Percentiles rank a stretch among this genome's conserved stretches.
Evolutionary conservation across 2,329 filamentous ascomycete genomes (phyloP).

Genomic region (Penicillium paneum): DNA sequence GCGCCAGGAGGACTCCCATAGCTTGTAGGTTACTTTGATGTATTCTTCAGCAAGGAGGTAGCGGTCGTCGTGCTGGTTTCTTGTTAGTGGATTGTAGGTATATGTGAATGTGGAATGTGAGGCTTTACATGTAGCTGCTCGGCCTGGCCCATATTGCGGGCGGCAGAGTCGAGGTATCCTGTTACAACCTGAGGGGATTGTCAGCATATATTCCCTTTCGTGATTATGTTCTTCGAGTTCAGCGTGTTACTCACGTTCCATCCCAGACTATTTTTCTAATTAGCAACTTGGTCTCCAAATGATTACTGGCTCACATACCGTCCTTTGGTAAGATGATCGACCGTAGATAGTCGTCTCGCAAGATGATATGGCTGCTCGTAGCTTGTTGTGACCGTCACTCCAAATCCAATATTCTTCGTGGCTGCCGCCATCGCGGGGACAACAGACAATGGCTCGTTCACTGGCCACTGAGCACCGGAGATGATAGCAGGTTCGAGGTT

Average conservation of each 20-base stretch:
- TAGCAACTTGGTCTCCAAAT: background rate
- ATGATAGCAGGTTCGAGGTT: conserved; percentile 59
- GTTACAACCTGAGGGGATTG: conserved; percentile 55
- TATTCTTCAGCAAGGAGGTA: conserved; percentile 65
- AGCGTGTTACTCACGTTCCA: conserved; percentile 50
- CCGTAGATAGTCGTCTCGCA: conserved; percentile 61
- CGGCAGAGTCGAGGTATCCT: conserved; percentile 65
- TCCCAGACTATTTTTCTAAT: conserved; percentile 42
- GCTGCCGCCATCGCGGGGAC: conserved; percentile 66
- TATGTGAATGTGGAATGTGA: background rate
- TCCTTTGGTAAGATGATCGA: conserved; percentile 66
- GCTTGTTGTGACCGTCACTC: conserved; percentile 64
- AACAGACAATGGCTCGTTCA: conserved; percentile 65
- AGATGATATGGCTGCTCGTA: conserved; percentile 69
- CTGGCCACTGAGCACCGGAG: conserved; percentile 66
- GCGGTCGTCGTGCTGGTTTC: conserved; percentile 58
- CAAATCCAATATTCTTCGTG: conserved; percentile 65
- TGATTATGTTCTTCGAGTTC: background rate
- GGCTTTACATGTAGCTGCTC: conserved; percentile 48
- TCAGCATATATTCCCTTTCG: background rate
- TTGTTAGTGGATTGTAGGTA: background rate
- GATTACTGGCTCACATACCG: conserved; percentile 37
- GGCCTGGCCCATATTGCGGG: conserved; percentile 58
- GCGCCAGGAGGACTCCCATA: conserved; percentile 65
- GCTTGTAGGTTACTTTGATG: conserved; percentile 62